Base-by-base conservation (phyloP, 2,329 filamentous ascomycete genomes). In the Clathrospora elynae region DNA sequence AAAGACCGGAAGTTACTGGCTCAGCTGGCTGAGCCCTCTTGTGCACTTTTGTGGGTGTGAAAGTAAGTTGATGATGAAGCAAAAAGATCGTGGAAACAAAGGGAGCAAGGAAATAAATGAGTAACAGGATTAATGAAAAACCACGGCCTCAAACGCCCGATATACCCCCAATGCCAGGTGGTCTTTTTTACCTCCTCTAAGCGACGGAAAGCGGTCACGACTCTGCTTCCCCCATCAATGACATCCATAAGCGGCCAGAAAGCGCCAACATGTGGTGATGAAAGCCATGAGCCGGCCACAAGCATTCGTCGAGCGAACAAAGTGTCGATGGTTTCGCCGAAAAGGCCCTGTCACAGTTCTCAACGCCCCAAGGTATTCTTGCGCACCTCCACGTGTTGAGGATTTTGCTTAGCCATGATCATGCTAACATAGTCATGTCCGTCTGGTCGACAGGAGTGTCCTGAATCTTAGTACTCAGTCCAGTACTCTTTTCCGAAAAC, bases 381-480 rank as follows among this genome's bases (percentile, higher is more conserved):
- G 18, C 17, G 32, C 32, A 35, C 32, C 32, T 24, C 19, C n/a
- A n/a, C 19, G 11, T n/a, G 12, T 7, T 12, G 18, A 12, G 24
- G 32, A 19, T 23, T 35, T 35, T 35, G 8, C 12, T 6, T 12
- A 23, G 18, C 12, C 9, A 35, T 35, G 32, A 35, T 35, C 32
- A 35, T 35, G 32, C 32, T 23, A 23, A 35, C 32, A 35, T 35
- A 19, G 32, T 24, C 6, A 35, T n/a, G n/a, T 23, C 20, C 32
- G 32, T 23, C 18, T 22, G n/a, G 11, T 5, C 11, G 20, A 10
- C 13, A 31, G 28, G 13, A 31, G 28, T 31, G 13, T 31, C 28
- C 7, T 31, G 28, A 5, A 14, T 13, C 16, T 5, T 6, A 14
- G 28, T 13, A 16, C 10, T n/a, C 7, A 31, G 9, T 31, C 28